These are phyloP conservation scores for Globisporangium takayamanum DNA, from an alignment of 352 stramenopile species.

Conservation along the genomic window DNA sequence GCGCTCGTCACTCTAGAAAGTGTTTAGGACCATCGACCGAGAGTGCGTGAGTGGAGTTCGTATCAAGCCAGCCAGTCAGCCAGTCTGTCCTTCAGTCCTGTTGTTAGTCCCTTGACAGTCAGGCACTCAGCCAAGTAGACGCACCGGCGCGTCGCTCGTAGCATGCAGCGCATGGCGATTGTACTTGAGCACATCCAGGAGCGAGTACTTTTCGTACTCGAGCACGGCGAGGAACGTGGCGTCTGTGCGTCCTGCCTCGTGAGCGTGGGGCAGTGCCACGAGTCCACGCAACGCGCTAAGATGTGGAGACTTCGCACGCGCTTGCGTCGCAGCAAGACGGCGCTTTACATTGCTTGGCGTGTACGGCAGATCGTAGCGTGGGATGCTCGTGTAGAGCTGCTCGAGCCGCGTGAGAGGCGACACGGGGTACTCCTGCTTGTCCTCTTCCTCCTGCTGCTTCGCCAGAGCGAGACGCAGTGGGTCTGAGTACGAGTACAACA, in stretches of 20 bases:
- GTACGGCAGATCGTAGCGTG: too few relatives aligned
- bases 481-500: too few relatives aligned
- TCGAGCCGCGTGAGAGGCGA: too few relatives aligned
- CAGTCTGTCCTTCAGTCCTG: not conserved
- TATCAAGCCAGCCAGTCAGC: not conserved
- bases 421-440: too few relatives aligned
- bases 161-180: constrained; percentile 52
- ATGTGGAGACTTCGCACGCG: constrained; percentile 8
- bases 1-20: constrained; percentile 17
- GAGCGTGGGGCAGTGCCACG: constrained; percentile 1
- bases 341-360: too few relatives aligned
- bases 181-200: constrained; percentile 69
- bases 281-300: constrained; percentile 37
- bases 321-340: too few relatives aligned
- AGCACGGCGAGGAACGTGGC: constrained; percentile 38
- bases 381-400: too few relatives aligned
- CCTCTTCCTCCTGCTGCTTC: too few relatives aligned
- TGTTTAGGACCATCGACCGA: not conserved
- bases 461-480: too few relatives aligned
- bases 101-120: too few relatives aligned
- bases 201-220: constrained; percentile 58
- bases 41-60: not conserved
- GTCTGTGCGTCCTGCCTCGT: not conserved
- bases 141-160: constrained; percentile 10
- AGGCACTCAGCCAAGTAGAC: not conserved